phyloP scores from a whole-genome alignment of 495 filamentous ascomycete species.

The Penicillium angulare region DNA sequence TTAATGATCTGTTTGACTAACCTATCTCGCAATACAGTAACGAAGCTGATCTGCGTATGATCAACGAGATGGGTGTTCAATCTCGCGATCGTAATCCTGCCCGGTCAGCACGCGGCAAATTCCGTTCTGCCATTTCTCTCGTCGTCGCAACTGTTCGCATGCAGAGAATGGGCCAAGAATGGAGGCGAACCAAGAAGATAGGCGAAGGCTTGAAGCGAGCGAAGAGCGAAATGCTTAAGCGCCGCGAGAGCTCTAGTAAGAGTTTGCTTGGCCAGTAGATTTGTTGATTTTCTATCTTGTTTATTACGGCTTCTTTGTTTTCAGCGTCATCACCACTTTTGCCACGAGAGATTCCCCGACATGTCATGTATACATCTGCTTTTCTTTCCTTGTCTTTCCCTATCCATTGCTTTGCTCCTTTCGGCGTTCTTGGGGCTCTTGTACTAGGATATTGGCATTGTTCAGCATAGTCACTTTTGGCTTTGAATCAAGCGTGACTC shows the following conservation, averaged over 20 bases:
- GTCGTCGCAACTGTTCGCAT: constrained; percentile 57
- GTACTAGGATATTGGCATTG: constrained; percentile 7
- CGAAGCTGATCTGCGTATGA: constrained; percentile 81
- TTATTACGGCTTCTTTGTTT: constrained; percentile 14
- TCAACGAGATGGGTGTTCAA: constrained; percentile 73
- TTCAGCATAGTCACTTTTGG: constrained; percentile 17
- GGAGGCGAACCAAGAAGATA: constrained; percentile 47
- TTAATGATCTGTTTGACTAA: constrained; percentile 11
- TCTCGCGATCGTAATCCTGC: constrained; percentile 28
- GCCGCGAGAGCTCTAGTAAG: constrained; percentile 36
- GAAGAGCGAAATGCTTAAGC: constrained; percentile 44
- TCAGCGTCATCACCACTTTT: constrained; percentile 24
- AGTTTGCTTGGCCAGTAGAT: constrained; percentile 14
- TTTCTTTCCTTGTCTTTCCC: constrained; percentile 6
- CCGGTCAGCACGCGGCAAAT: constrained; percentile 38
- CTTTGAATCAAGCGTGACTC: neutral
- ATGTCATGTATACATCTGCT: constrained; percentile 22
- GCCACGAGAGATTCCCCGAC: constrained; percentile 31
- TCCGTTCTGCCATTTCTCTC: constrained; percentile 50
- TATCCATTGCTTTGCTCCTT: neutral
- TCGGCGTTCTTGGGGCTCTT: neutral
- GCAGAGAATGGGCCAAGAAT: constrained; percentile 51
- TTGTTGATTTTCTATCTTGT: constrained; percentile 9
- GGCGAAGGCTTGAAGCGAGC: constrained; percentile 45
- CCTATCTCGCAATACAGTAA: constrained; percentile 59